Evolutionary conservation across 2,329 filamentous ascomycete species (phyloP), one percentile per base, ranked within the genome.

Genomic region (Pestalotiopsis sp.): DNA sequence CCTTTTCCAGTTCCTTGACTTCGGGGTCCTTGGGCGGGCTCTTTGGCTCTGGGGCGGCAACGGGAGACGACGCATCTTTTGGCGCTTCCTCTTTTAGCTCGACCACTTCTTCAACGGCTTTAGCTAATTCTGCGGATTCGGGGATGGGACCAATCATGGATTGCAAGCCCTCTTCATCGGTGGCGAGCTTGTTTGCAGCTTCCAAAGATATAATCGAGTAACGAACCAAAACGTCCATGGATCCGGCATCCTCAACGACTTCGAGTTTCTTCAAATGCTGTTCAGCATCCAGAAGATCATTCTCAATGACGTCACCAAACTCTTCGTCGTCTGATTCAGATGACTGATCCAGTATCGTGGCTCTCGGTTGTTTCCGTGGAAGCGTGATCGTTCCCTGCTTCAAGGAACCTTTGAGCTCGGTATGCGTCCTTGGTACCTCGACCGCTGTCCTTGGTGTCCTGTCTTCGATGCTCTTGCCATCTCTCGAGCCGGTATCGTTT

Each of bases 291-390:
- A 80, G 76, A 49, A 89, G 88, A 72, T 88, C 81, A 66, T 80
- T 80, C 66, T 85, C 82, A 66, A 90, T 88, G 69, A 86, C 86
- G 65, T 87, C 86, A 20, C 84, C 86, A 80, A 89, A 86, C 62
- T 89, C 87, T 68, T 90, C 87, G 58, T 89, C 86, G 64, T 84
- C 72, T 13, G 83, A 85, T 66, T 89, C 87, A 0, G 86, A 88
- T 60, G 86, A 85, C 66, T 82, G 80, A 61, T 83, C 82, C 4
- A 79, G 71, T 12, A 80, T 73, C 12, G 73, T 72, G 36, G 75
- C 70, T 11, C 70, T 73, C 5, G 75, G 71, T 65, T 77, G 75
- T 68, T 81, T 83, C 7, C 78, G 76, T 2, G 84, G 82, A 25
- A 86, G 64, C 23, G 79, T 76, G 64, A 85, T 82, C 63, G 77